These are phyloP conservation scores for Calonectria naviculata DNA, from an alignment of 2,329 filamentous ascomycete species.

Conservation along the genomic window DNA sequence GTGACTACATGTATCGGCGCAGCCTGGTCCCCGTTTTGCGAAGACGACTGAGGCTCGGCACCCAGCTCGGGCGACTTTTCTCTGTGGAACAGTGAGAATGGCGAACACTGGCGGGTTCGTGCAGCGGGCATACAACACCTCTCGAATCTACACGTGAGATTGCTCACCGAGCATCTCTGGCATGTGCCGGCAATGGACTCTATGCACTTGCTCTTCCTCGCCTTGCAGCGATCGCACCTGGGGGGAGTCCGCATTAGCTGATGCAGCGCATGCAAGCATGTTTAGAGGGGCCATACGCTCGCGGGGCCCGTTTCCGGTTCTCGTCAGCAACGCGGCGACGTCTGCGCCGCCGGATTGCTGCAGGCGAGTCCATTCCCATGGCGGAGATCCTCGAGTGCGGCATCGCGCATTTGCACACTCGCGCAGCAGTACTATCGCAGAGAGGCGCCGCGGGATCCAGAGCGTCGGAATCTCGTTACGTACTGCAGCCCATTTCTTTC, in stretches of 20 bases:
- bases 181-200: slow-evolving; percentile 40
- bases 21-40: not conserved
- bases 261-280: not conserved
- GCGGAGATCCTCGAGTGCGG: not conserved
- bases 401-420: not conserved
- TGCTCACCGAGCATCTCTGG: slow-evolving; percentile 41
- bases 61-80: slow-evolving; percentile 11
- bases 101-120: not conserved
- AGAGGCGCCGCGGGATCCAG: not conserved
- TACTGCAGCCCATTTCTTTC: not conserved
- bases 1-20: not conserved
- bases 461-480: slow-evolving; percentile 11
- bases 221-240: slow-evolving; percentile 47
- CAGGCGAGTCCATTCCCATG: slow-evolving; percentile 15
- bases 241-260: not conserved
- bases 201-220: slow-evolving; percentile 49
- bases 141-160: slow-evolving; percentile 35
- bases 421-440: not conserved
- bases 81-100: not conserved
- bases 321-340: slow-evolving; percentile 43
- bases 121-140: not conserved
- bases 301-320: slow-evolving; percentile 46
- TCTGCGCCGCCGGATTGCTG: slow-evolving; percentile 21
- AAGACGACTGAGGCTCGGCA: not conserved
- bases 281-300: slow-evolving; percentile 32